Evolutionary conservation across 176 grass and related monocot species (phyloP).

Genomic region (Urochloa ruziziensis): DNA sequence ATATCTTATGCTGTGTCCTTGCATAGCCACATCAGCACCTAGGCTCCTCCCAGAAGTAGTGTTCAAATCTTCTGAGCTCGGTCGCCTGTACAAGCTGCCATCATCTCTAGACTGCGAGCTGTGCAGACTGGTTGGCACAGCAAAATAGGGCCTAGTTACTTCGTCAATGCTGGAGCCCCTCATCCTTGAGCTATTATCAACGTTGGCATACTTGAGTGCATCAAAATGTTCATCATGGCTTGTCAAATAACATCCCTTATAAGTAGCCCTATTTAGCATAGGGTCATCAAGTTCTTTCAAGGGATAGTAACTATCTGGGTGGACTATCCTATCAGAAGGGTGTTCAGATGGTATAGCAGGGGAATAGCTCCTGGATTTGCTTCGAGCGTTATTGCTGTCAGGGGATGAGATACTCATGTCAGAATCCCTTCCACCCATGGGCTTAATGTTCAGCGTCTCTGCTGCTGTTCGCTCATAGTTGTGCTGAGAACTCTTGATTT

Average conservation of each 20-base stretch:
- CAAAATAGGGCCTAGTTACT: not conserved
- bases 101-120: constrained; percentile 21
- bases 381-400: constrained; percentile 26
- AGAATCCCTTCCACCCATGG: constrained; percentile 10
- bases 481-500: not conserved
- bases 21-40: not conserved
- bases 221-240: not conserved
- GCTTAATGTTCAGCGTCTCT: constrained; percentile 7
- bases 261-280: not conserved
- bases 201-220: not conserved
- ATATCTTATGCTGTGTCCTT: not conserved
- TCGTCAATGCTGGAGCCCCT: constrained; percentile 25
- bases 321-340: not conserved
- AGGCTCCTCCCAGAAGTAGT: not conserved
- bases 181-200: constrained; percentile 28
- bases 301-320: not conserved
- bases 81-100: not conserved
- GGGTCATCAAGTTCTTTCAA: not conserved
- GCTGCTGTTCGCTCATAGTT: not conserved
- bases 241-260: constrained; percentile 24
- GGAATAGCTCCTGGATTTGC: constrained; percentile 13
- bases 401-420: constrained; percentile 62
- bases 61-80: constrained; percentile 6
- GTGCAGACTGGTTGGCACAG: not conserved
- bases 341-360: constrained; percentile 3